Evolutionary conservation across 805 yeast genomes (phyloP).

Genomic region (Suhomyces prunicola): DNA sequence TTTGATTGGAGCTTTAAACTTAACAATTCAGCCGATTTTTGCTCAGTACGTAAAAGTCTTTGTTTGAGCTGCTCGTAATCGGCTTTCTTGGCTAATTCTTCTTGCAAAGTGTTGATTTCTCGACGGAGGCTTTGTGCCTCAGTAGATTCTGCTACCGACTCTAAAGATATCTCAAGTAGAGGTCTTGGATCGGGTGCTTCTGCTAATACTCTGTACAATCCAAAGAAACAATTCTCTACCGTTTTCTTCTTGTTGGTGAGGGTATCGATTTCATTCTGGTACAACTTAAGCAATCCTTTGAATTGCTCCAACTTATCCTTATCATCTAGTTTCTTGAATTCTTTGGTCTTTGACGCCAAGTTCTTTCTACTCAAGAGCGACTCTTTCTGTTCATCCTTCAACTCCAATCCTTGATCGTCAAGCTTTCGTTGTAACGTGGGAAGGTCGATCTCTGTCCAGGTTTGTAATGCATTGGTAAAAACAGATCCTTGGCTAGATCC

Average conservation of each 20-base stretch:
- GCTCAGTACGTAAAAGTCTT: slow-evolving; percentile 58
- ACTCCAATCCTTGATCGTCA: slow-evolving; percentile 70
- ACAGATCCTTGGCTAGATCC: slow-evolving; percentile 1
- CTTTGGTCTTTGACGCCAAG: slow-evolving; percentile 81
- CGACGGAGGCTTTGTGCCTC: slow-evolving; percentile 51
- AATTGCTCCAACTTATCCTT: slow-evolving; percentile 63
- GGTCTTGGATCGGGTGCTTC: slow-evolving; percentile 95
- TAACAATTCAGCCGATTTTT: slow-evolving; percentile 53
- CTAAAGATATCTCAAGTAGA: slow-evolving; percentile 65
- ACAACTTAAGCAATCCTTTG: slow-evolving; percentile 65
- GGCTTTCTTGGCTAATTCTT: slow-evolving; percentile 59
- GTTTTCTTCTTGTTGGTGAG: slow-evolving; percentile 74
- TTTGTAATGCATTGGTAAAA: slow-evolving; percentile 48
- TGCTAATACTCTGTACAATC: slow-evolving; percentile 69
- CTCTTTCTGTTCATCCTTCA: slow-evolving; percentile 65
- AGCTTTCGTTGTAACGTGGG: slow-evolving; percentile 66
- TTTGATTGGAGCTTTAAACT: slow-evolving; percentile 59
- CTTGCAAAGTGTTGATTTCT: slow-evolving; percentile 51
- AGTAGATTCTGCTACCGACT: slow-evolving; percentile 52
- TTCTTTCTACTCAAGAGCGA: slow-evolving; percentile 71
- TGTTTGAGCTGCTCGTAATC: slow-evolving; percentile 77
- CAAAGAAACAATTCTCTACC: slow-evolving; percentile 71
- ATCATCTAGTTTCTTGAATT: slow-evolving; percentile 69
- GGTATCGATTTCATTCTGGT: slow-evolving; percentile 85
- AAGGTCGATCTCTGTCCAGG: slow-evolving; percentile 75